Evolutionary conservation across 2,329 filamentous ascomycete genomes (phyloP).

Genomic region (Pseudogymnoascus sp.): DNA sequence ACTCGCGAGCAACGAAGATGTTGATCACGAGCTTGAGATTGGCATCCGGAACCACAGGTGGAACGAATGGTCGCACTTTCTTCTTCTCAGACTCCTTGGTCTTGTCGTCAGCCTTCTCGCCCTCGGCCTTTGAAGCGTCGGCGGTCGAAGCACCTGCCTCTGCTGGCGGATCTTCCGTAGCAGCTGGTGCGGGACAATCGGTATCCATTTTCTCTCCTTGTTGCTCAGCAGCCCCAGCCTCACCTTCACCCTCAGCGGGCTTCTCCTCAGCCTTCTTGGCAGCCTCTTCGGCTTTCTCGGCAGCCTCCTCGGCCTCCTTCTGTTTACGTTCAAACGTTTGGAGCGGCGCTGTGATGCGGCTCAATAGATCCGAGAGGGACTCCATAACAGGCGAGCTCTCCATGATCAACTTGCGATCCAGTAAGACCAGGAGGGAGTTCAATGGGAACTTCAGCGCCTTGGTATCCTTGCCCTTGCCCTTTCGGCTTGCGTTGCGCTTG

Average conservation of each 20-base stretch:
- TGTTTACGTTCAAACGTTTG: conserved; percentile 75
- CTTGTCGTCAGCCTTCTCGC: conserved; percentile 16
- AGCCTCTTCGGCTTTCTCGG: conserved; percentile 55
- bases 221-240: conserved; percentile 16
- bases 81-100: conserved; percentile 25
- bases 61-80: conserved; percentile 52
- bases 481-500: conserved; percentile 68
- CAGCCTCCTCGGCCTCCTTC: conserved; percentile 57
- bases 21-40: conserved; percentile 93
- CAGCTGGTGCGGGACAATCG: conserved; percentile 21
- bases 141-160: conserved; percentile 16
- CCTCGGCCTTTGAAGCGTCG: conserved; percentile 14
- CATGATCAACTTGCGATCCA: conserved; percentile 92
- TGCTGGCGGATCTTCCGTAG: conserved; percentile 5
- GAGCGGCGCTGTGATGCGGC: conserved; percentile 79
- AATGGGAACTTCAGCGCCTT: conserved; percentile 83
- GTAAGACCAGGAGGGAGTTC: conserved; percentile 77
- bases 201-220: conserved; percentile 2
- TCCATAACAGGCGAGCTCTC: conserved; percentile 98
- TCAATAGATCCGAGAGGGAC: conserved; percentile 75
- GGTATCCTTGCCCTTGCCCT: conserved; percentile 79
- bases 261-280: conserved; percentile 37
- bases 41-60: conserved; percentile 77
- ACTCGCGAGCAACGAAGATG: conserved; percentile 91
- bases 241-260: conserved; percentile 20